Evolutionary conservation across 306 rosid genomes (phyloP), one percentile per base, ranked within the genome.

Genomic region (Prunus mira): DNA sequence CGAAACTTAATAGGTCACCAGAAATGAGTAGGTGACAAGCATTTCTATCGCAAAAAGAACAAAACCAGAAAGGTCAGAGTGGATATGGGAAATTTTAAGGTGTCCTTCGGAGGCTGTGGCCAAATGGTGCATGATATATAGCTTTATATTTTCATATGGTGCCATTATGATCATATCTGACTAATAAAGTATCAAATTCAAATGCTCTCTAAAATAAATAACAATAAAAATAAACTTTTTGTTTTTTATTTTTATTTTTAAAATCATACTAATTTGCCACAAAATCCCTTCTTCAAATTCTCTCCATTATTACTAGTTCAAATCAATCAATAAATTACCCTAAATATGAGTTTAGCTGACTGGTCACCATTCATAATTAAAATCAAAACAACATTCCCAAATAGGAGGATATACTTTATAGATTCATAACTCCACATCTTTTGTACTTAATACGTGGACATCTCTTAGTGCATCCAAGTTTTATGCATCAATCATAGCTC

Each of bases 1-100:
- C 47, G 67, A 34, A 27, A 34, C 66, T 34, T 22, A 22, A 20
- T 14, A 56, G 76, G 71, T 38, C 65, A 52, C 76, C 60, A 72
- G 65, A 58, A 34, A 47, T 67, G 73, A 63, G 80, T 54, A 76
- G 77, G 79, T 87, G 84, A 65, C 80, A 80, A 74, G 78, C 78
- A 60, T 83, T 60, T 76, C 80, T 83, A 19, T 73, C 51, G 68
- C 67, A 70, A 82, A 84, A 67, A 20, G 72, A 82, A 81, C 74
- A 65, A 82, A 89, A 67, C 43, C 75, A 78, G 74, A 64, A 34
- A 79, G 80, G 67, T 71, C 78, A 61, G 56, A 78, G 62, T 61
- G 65, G 77, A 78, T 55, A 56, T 47, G 71, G 55, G 78, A 72
- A 74, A 73, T 41, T 57, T 66, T 82, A 25, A 65, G 57, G 17